These are phyloP conservation scores for Ambrosiella cleistominuta DNA, from an alignment of 2,329 filamentous ascomycete species.

Conservation along the genomic window DNA sequence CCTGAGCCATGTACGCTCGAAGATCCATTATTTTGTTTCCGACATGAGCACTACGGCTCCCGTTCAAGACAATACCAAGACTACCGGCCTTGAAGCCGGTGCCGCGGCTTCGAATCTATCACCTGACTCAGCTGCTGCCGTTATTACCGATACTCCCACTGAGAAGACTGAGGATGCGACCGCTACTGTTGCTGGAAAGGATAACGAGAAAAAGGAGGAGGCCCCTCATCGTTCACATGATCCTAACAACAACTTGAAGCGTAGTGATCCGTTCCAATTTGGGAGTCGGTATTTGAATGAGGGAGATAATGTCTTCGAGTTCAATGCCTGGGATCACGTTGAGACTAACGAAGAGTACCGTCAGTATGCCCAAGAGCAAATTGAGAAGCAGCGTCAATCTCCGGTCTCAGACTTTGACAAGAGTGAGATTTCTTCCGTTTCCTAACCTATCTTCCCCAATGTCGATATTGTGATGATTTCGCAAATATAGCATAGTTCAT, in stretches of 20 bases:
- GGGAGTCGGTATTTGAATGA: conserved; percentile 72
- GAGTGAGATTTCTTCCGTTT: conserved; percentile 29
- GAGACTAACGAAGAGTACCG: conserved; percentile 79
- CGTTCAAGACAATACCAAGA: conserved; percentile 8
- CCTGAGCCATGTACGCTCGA: conserved; percentile 10
- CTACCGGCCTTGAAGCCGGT: conserved; percentile 5
- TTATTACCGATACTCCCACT: neutral
- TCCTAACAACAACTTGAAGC: conserved; percentile 59
- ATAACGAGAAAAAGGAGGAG: conserved; percentile 4
- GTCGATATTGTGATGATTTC: conserved; percentile 36
- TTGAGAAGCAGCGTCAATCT: conserved; percentile 62
- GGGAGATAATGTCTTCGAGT: conserved; percentile 81
- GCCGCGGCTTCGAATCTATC: conserved; percentile 8
- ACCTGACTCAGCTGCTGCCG: neutral
- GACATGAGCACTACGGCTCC: conserved; percentile 12
- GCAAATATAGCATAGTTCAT: conserved; percentile 50
- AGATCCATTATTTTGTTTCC: conserved; percentile 6
- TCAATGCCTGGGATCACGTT: conserved; percentile 98
- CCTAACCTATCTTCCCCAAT: conserved; percentile 11
- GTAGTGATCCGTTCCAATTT: conserved; percentile 87
- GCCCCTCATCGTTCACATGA: conserved; percentile 53
- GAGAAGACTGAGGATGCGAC: neutral
- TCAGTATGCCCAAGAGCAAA: conserved; percentile 71
- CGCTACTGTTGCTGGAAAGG: neutral
- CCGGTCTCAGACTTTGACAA: conserved; percentile 91